phyloP scores from a whole-genome alignment of 2,329 filamentous ascomycete genomes.

The Fusarium haematococcum region DNA sequence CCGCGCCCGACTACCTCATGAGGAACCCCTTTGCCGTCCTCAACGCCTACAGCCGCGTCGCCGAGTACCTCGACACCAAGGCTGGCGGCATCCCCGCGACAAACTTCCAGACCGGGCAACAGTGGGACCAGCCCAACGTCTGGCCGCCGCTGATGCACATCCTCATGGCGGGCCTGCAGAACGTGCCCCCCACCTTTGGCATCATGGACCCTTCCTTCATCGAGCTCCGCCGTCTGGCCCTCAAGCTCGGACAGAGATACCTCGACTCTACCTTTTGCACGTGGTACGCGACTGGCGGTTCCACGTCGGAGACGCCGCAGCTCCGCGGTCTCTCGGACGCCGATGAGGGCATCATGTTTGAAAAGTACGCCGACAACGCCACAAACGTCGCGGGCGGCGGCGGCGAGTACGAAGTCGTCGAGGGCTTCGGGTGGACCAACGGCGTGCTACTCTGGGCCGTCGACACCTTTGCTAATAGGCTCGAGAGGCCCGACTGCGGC shows the following conservation, averaged over 20 bases:
- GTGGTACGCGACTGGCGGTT: slow-evolving; percentile 75
- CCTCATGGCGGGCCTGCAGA: slow-evolving; percentile 71
- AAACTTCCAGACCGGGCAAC: slow-evolving; percentile 70
- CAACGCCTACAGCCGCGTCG: slow-evolving; percentile 65
- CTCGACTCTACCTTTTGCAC: slow-evolving; percentile 77
- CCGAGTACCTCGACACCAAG: slow-evolving; percentile 62
- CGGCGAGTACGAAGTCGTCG: slow-evolving; percentile 76
- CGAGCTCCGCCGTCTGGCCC: slow-evolving; percentile 66
- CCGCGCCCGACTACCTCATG: slow-evolving; percentile 67
- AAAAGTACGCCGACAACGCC: slow-evolving; percentile 73
- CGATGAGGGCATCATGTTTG: slow-evolving; percentile 73
- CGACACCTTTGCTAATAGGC: slow-evolving; percentile 68
- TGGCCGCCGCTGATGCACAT: slow-evolving; percentile 77
- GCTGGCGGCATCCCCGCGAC: slow-evolving; percentile 71
- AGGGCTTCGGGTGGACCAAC: slow-evolving; percentile 79
- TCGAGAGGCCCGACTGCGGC: slow-evolving; percentile 68
- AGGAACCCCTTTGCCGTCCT: slow-evolving; percentile 69
- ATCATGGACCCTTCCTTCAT: slow-evolving; percentile 65
- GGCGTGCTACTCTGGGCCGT: slow-evolving; percentile 75
- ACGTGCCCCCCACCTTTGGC: slow-evolving; percentile 68
- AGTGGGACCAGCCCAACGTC: slow-evolving; percentile 78
- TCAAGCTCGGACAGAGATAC: slow-evolving; percentile 72
- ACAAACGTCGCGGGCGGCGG: slow-evolving; percentile 72
- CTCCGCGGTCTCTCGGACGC: slow-evolving; percentile 58
- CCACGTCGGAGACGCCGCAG: slow-evolving; percentile 64